These are phyloP conservation scores for Mycena rosella DNA, from an alignment of 768 basidiomycete genomes.

Conservation along the genomic window DNA sequence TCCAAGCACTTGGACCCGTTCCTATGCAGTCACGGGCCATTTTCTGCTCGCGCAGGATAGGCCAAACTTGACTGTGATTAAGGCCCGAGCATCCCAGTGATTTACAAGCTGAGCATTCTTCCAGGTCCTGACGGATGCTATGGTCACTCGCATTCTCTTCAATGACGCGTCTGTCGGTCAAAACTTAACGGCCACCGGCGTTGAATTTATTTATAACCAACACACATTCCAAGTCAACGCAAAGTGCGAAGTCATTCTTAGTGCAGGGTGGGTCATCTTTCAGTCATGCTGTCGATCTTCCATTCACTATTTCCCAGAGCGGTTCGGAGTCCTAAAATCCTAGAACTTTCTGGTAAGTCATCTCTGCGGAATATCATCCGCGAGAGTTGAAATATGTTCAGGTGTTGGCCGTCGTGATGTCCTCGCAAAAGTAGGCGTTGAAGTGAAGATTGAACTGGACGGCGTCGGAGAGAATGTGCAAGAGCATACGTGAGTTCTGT, in stretches of 20 bases:
- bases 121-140: constrained; percentile 37
- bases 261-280: constrained; percentile 49
- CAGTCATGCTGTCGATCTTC: neutral
- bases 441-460: constrained; percentile 45
- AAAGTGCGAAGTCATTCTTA: constrained; percentile 64
- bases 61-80: constrained; percentile 30
- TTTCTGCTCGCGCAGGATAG: constrained; percentile 21
- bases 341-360: constrained; percentile 12
- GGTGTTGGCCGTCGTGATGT: constrained; percentile 37
- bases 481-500: constrained; percentile 53
- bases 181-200: constrained; percentile 56
- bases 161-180: constrained; percentile 29
- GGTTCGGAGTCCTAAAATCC: constrained; percentile 17
- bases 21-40: constrained; percentile 48
- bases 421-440: constrained; percentile 55
- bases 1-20: constrained; percentile 43
- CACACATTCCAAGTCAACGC: constrained; percentile 52
- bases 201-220: constrained; percentile 56
- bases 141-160: constrained; percentile 45
- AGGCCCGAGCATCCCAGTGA: neutral
- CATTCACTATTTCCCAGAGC: neutral
- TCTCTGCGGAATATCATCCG: neutral
- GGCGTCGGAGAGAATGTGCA: constrained; percentile 69
- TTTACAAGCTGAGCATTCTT: constrained; percentile 11
- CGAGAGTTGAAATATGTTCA: neutral